A percentile compares a stretch with the other conserved stretches of the same genome.
These are phyloP conservation scores for Carallia pectinifolia DNA, from an alignment of 345 rosid species.

Conservation along the genomic window DNA sequence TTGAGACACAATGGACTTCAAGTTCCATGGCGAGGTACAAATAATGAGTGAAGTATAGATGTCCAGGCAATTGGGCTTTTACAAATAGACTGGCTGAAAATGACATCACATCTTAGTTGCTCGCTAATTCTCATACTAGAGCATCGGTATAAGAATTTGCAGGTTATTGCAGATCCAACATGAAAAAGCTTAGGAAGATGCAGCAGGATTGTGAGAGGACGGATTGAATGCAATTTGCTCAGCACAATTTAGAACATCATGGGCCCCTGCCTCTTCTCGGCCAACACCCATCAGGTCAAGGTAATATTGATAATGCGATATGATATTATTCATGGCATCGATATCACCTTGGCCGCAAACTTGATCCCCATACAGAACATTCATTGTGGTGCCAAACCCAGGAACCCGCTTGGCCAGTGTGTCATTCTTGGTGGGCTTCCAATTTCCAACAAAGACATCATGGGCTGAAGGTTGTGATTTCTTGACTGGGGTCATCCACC, in stretches of 20 bases:
- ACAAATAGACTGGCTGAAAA: no score
- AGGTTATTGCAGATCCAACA: not conserved
- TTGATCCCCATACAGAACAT: constrained; percentile 27
- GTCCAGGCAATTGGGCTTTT: no score
- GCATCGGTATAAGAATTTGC: no score
- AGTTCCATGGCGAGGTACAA: no score
- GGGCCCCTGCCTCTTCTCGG: constrained; percentile 74
- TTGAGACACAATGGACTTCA: no score
- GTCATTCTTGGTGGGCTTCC: constrained; percentile 36
- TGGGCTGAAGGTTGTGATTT: constrained; percentile 36
- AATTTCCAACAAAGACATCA: constrained; percentile 27
- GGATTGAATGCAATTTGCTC: constrained; percentile 84
- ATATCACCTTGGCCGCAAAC: constrained; percentile 54
- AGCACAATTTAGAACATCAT: constrained; percentile 57
- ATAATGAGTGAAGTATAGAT: no score
- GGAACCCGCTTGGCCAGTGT: constrained; percentile 25
- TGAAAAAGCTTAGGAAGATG: constrained; percentile 35
- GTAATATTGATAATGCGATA: constrained; percentile 76
- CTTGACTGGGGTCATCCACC: constrained; percentile 27
- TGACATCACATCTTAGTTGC: no score
- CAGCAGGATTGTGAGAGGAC: constrained; percentile 26
- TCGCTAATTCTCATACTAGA: no score
- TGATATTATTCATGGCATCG: constrained; percentile 68
- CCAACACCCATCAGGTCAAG: constrained; percentile 83
- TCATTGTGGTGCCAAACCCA: constrained; percentile 35